phyloP scores from a whole-genome alignment of 2,329 filamentous ascomycete species.

The Westerdykella ornata region DNA sequence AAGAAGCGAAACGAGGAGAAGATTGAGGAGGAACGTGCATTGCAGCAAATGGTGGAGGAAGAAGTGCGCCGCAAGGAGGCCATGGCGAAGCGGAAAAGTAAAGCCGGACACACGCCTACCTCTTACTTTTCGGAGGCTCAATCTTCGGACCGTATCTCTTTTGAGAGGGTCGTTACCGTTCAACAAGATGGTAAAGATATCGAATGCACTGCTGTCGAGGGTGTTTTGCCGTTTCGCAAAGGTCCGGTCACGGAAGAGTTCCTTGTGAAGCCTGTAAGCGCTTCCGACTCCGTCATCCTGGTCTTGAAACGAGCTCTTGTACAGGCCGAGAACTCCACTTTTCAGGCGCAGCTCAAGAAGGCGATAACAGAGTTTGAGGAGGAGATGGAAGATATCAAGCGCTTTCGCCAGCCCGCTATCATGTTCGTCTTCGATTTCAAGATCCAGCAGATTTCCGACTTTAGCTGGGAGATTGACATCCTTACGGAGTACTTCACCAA shows the following conservation, averaged over 20 bases:
- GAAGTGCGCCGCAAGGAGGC: constrained; percentile 64
- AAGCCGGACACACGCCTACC: constrained; percentile 25
- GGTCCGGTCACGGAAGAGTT: constrained; percentile 63
- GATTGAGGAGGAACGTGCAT: constrained; percentile 62
- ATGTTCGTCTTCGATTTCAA: constrained; percentile 78
- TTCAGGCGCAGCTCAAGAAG: constrained; percentile 63
- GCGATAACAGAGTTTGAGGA: constrained; percentile 70
- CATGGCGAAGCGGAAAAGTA: constrained; percentile 51
- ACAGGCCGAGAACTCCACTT: constrained; percentile 50
- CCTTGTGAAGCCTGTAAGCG: constrained; percentile 61
- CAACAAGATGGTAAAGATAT: constrained; percentile 56
- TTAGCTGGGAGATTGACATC: constrained; percentile 64
- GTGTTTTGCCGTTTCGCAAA: constrained; percentile 59
- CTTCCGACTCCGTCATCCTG: constrained; percentile 48
- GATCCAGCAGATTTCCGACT: constrained; percentile 50
- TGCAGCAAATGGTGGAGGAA: constrained; percentile 65
- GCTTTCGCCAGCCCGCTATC: constrained; percentile 67
- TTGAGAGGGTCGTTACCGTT: constrained; percentile 61
- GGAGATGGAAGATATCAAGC: constrained; percentile 68
- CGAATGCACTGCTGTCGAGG: constrained; percentile 64
- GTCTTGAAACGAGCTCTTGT: constrained; percentile 51
- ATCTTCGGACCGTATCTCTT: constrained; percentile 44
- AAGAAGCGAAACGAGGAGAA: constrained; percentile 43
- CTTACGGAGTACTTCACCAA: constrained; percentile 73
- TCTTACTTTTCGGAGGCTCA: constrained; percentile 37